phyloP scores from a whole-genome alignment of 2,329 filamentous ascomycete species.

The Hypoxylon sp. region DNA sequence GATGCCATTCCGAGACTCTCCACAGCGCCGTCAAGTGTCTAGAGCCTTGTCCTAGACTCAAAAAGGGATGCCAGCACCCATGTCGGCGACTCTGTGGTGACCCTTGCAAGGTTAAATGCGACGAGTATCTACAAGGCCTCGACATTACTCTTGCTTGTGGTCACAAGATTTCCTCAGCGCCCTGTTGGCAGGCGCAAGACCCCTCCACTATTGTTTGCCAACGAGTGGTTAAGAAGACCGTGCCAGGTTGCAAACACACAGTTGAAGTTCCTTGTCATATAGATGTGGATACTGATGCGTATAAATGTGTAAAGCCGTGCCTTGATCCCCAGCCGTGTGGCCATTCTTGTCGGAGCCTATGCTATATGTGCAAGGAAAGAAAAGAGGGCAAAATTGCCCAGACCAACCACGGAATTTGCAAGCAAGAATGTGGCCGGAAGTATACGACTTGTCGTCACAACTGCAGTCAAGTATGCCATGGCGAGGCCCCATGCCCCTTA shows the following conservation, averaged over 20 bases:
- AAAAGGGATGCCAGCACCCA: constrained; percentile 61
- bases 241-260: constrained; percentile 70
- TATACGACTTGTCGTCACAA: constrained; percentile 70
- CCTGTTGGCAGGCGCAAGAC: constrained; percentile 62
- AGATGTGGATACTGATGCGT: constrained; percentile 60
- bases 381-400: constrained; percentile 51
- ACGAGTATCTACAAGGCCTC: constrained; percentile 52
- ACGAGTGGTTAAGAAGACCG: constrained; percentile 60
- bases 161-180: constrained; percentile 55
- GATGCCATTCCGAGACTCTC: constrained; percentile 64
- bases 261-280: constrained; percentile 65
- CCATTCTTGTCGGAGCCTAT: constrained; percentile 68
- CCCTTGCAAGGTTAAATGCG: constrained; percentile 58
- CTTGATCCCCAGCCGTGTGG: constrained; percentile 66
- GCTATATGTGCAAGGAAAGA: constrained; percentile 63
- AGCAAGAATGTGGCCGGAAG: constrained; percentile 63
- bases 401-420: constrained; percentile 65
- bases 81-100: constrained; percentile 63
- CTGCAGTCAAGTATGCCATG: constrained; percentile 69
- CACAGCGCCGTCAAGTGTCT: constrained; percentile 64
- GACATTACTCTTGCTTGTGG: constrained; percentile 60
- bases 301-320: constrained; percentile 67
- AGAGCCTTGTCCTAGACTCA: constrained; percentile 61
- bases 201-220: constrained; percentile 65
- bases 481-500: constrained; percentile 60